Evolutionary conservation across 139 green algal genomes (phyloP), one percentile per base, ranked within the genome.

Genomic region (Closterium sp.): DNA sequence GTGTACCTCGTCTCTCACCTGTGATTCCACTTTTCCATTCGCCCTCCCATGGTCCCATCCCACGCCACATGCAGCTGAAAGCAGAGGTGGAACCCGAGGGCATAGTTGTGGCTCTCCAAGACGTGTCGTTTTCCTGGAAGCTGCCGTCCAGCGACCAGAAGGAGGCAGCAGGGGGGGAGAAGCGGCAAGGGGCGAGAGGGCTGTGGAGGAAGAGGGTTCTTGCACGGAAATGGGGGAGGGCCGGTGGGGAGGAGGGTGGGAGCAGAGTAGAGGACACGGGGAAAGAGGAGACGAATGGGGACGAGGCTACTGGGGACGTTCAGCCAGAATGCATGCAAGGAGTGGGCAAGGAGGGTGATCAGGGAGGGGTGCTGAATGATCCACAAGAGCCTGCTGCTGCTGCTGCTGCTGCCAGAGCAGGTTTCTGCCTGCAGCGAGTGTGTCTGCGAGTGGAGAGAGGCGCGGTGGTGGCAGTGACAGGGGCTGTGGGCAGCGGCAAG

Each of bases 401-500:
- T 86, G 83, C 30, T 33, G 83, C 83, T 86, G 30, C 30, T 21
- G 83, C 30, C 21, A 23, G 30, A 34, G 30, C 81, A 55, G 64
- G 34, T 19, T 91, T 91, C 3, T 25, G 28, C 12, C 64, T 92
- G 83, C 6, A 83, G 2, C 21, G 35, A 28, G 43, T 92, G 31
- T 31, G 31, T 33, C 0, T 90, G 31, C n/a, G 0, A 21, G 76
- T 92, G 23, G 28, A 28, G 33, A 90, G 31, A 64, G 64, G 86
- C 33, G 89, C 90, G 4, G 90, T 81, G 10, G 95, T 96, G 33
- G 95, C 94, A 32, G 33, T 93, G 9, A 88, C 16, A 28, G 92
- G 92, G 43, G 32, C 33, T 23, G 91, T 95, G 30, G 94, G 93
- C 84, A 90, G 36, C 23, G 94, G 94, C 83, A 95, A 95, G 87